A percentile compares a stretch with the other conserved stretches of the same genome.
These are phyloP conservation scores for Acanthamoeba lenticulata DNA, from an alignment of 208 protist species.

Conservation along the genomic window DNA sequence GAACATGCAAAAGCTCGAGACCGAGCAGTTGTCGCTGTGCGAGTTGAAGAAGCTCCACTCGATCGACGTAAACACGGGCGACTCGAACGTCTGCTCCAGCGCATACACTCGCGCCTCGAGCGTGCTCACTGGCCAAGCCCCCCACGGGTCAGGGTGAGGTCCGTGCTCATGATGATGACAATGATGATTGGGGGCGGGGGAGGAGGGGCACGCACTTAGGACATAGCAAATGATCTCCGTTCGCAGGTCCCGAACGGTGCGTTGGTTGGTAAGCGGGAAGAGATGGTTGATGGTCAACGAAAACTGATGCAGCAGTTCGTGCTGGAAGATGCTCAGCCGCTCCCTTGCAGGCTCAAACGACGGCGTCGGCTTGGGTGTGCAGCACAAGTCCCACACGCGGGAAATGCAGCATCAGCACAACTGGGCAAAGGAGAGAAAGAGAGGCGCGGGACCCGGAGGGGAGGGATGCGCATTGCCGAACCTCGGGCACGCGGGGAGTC, in stretches of 20 bases:
- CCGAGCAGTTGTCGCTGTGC: conserved; percentile 28
- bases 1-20: not conserved
- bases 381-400: no score
- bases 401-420: not conserved
- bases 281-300: conserved; percentile 48
- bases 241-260: conserved; percentile 7
- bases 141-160: not conserved
- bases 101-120: not conserved
- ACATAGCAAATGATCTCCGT: conserved; percentile 28
- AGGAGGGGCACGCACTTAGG: not conserved
- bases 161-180: not conserved
- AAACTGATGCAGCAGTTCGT: conserved; percentile 54
- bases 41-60: conserved; percentile 47
- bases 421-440: no score
- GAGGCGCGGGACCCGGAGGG: not conserved
- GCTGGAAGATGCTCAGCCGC: conserved; percentile 31
- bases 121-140: not conserved
- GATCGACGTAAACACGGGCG: conserved; percentile 29
- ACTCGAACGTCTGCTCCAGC: not conserved
- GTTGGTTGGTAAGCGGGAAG: conserved; percentile 19
- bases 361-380: not conserved
- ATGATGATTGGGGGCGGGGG: not conserved
- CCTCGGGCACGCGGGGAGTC: not conserved
- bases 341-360: conserved; percentile 2
- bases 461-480: not conserved